phyloP scores from a whole-genome alignment of 768 basidiomycete species.

The Serendipita vermifera region DNA sequence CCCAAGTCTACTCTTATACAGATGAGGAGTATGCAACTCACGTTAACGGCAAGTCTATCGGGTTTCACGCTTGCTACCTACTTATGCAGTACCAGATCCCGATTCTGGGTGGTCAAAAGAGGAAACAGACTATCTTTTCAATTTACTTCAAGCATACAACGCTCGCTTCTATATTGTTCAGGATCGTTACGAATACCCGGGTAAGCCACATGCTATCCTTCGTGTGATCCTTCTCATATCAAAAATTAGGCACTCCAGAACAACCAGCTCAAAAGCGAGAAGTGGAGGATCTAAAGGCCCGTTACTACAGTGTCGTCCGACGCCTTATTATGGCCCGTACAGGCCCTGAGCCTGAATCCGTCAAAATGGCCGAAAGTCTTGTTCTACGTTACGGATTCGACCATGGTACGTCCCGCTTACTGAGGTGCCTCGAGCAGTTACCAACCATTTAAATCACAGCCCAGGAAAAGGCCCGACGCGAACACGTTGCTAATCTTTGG shows the following conservation, averaged over 20 bases:
- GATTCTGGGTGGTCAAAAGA: conserved; percentile 84
- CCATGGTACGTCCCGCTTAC: conserved; percentile 42
- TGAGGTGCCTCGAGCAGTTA: background rate
- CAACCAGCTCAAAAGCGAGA: background rate
- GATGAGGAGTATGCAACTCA: conserved; percentile 78
- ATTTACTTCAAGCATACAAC: conserved; percentile 67
- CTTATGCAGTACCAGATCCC: background rate
- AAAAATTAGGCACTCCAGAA: background rate
- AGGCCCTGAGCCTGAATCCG: conserved; percentile 66
- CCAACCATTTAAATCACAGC: conserved; percentile 32
- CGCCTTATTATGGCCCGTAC: conserved; percentile 69
- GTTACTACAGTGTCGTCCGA: conserved; percentile 86
- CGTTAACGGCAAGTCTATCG: conserved; percentile 45
- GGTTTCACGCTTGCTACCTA: background rate
- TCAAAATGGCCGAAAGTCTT: conserved; percentile 19
- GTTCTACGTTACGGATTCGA: conserved; percentile 61
- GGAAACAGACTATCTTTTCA: conserved; percentile 88
- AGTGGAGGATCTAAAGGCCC: conserved; percentile 75
- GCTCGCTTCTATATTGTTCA: conserved; percentile 78
- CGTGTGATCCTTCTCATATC: background rate
- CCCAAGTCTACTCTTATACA: conserved; percentile 52
- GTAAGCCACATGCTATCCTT: conserved; percentile 30
- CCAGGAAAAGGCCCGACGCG: conserved; percentile 77
- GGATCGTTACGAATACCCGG: conserved; percentile 74
- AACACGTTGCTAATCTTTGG: conserved; percentile 77